Evolutionary conservation across 2,329 filamentous ascomycete genomes (phyloP), one percentile per base, ranked within the genome.

Genomic region (Colletotrichum aenigma): DNA sequence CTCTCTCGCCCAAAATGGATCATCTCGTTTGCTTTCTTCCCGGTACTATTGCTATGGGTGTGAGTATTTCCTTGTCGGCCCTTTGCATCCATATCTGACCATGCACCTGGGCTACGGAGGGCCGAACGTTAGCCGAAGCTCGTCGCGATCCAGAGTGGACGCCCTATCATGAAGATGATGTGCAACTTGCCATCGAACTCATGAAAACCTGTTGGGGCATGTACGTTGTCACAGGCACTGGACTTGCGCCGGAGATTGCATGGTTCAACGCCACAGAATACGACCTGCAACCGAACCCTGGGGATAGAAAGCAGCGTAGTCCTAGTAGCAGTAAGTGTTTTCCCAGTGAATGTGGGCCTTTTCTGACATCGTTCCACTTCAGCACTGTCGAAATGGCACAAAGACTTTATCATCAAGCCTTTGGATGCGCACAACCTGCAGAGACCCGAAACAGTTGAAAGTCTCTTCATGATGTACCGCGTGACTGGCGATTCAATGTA

Each of bases 171-270:
- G 96, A 98, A 75, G 94, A 94, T 77, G 95, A 98, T 82, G 96
- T 99, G 86, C 86, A 92, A 75, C 91, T 99, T 32, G 95, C 97
- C 2, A 91, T 92, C 77, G 96, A 98, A 86, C 88, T 99, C 73
- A 98, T 94, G 88, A 96, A 98, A 76, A 98, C 96, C 1, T 99
- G 97, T 88, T 98, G 96, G 95, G 96, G 95, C 81, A 98, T 97
- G 92, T 98, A 98, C 87, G 94, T 95, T 82, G 93, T 90, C 79
- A 98, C 96, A 81, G 91, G 92, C 9, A 98, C 96, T 0, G 96
- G 96, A 0, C 91, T 99, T 18, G 96, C 97, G 0, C 93, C 95
- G 0, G 97, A 99, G 85, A 98, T 98, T 80, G 94, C 95, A 0
- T 94, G 97, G 85, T 98, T 98, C 85, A 89, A 94, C 70, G 89